These are phyloP conservation scores for Phylloporus sp. DNA, from an alignment of 1,284 basidiomycete genomes.

Conservation along the genomic window DNA sequence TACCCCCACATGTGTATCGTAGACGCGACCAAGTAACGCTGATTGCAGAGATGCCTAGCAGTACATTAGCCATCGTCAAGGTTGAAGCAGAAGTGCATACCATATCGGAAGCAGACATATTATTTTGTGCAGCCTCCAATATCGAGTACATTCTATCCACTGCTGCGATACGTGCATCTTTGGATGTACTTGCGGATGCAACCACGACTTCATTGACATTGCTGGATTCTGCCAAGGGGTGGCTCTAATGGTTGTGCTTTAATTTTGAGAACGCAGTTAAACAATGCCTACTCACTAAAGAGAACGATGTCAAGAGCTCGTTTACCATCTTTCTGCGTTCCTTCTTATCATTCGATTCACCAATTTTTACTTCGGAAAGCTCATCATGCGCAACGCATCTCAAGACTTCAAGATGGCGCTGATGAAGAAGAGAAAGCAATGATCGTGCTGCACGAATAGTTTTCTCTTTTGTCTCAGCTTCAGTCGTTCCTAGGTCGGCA, in stretches of 20 bases:
- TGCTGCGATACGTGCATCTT: constrained; percentile 52
- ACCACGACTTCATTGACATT: constrained; percentile 51
- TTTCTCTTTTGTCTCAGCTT: constrained; percentile 20
- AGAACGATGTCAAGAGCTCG: constrained; percentile 57
- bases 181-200: constrained; percentile 56
- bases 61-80: constrained; percentile 2
- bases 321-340: constrained; percentile 48
- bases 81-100: constrained; percentile 4
- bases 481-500: constrained; percentile 8
- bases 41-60: constrained; percentile 52
- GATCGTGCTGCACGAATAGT: constrained; percentile 25
- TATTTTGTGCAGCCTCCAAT: constrained; percentile 28
- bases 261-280: neutral
- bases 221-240: constrained; percentile 35
- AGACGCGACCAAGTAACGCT: constrained; percentile 63
- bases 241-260: constrained; percentile 20
- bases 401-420: constrained; percentile 56
- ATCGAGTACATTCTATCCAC: constrained; percentile 53
- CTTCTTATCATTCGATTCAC: constrained; percentile 42
- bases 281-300: constrained; percentile 45
- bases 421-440: constrained; percentile 51
- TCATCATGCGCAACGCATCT: constrained; percentile 45
- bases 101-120: constrained; percentile 42
- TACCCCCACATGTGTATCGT: constrained; percentile 66
- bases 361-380: constrained; percentile 33